Evolutionary conservation across 163 green algal genomes (phyloP), one percentile per base, ranked within the genome.

Genomic region (Chlorella variabilis): DNA sequence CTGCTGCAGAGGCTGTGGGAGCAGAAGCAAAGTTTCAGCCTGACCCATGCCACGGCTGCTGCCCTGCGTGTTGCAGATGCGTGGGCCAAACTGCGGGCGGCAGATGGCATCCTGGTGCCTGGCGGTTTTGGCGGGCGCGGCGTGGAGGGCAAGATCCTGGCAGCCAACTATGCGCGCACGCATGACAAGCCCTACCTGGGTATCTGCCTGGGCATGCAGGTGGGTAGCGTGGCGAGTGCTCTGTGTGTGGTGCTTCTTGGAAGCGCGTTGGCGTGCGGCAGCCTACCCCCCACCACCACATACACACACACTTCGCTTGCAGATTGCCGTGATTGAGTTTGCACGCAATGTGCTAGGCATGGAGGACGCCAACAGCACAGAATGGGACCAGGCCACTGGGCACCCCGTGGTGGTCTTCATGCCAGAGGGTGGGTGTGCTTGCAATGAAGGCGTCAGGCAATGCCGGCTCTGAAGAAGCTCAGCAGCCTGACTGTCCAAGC

Each of bases 151-250:
- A 99, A 98, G 91, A 97, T 99, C 48, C 71, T 95, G 59, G 94
- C 97, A 4, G 95, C 95, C 13, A 86, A 96, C 62, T 98, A 98
- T 84, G 97, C 96, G 0, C 92, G 97, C 45, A 76, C 83, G 36
- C 91, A 93, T 29, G 71, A 85, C 81, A 93, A 91, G 68, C 97
- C 97, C 3, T 99, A 98, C 89, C 89, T 99, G 51, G 97, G 97
- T 77, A 99, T 99, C 85, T 99, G 97, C 91, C 89, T 99, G 62
- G 97, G 97, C 81, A 99, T 99, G 97, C 96, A 98, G 91, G 89
- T 96, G 76, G 80, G 74, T 0, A n/a, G 4, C 18, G 41, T 4
- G 31, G n/a, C n/a, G n/a, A n/a, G n/a, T n/a, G n/a, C n/a, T n/a
- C n/a, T 15, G 29, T 67, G 27, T 13, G 1, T 33, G 15, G 4